A percentile compares a stretch with the other conserved stretches of the same genome.
Conservation (phyloP, 2,329 filamentous ascomycete species). For the Aspergillus caelatus region DNA sequence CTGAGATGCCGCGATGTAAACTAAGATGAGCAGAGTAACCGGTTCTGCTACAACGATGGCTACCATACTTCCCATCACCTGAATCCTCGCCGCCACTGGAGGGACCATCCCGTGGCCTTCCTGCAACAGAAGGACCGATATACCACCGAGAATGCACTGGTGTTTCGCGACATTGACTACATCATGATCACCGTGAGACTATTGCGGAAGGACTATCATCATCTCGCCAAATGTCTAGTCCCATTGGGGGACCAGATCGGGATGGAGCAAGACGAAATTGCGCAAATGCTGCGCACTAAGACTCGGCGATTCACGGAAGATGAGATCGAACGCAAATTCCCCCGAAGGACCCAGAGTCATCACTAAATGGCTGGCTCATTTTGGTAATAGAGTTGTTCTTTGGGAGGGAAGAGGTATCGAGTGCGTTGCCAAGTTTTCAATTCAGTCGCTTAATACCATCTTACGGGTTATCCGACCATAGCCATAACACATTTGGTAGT, state of each 20-base stretch:
- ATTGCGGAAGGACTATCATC: constrained; percentile 70
- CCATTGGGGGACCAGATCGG: constrained; percentile 73
- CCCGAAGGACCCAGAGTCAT: neutral
- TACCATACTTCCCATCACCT: constrained; percentile 68
- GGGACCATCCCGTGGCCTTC: constrained; percentile 75
- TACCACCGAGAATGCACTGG: constrained; percentile 66
- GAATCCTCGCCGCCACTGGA: constrained; percentile 66
- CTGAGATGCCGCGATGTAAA: neutral
- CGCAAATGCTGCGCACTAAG: constrained; percentile 64
- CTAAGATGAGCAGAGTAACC: constrained; percentile 64
- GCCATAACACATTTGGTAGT: neutral
- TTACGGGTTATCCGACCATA: neutral
- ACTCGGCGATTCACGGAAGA: constrained; percentile 59
- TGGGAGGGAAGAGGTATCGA: neutral
- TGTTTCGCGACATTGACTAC: constrained; percentile 82
- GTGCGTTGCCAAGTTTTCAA: neutral
- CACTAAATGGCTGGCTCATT: neutral
- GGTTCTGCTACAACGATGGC: constrained; percentile 80
- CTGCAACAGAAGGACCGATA: constrained; percentile 70
- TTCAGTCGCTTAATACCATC: neutral
- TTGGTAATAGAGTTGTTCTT: neutral
- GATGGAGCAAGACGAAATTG: constrained; percentile 66
- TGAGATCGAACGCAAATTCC: neutral
- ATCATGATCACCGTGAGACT: constrained; percentile 72
- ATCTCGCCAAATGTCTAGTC: constrained; percentile 70